Evolutionary conservation across 495 filamentous ascomycete genomes (phyloP), one percentile per base, ranked within the genome.

Genomic region (Aspergillus steynii): DNA sequence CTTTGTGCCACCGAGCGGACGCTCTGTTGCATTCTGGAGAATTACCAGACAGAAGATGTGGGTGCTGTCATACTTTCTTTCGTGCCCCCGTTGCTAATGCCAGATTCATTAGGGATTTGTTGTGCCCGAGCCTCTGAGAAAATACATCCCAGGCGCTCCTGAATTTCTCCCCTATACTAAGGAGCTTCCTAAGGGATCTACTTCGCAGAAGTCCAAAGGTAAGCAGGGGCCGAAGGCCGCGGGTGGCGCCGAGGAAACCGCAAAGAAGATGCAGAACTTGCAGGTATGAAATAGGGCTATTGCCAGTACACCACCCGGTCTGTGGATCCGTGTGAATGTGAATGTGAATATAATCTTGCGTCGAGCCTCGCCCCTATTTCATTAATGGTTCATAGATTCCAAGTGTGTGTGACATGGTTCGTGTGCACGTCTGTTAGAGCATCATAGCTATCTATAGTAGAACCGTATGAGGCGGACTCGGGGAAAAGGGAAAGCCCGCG

Each of bases 1-100:
- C 80, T 99, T 14, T 94, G 90, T 71, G 95, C 95, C 2, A 97
- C 95, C 0, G 95, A 96, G 75, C 85, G 95, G 64, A 91, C 96
- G 26, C 82, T 98, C 29, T 99, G 95, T 82, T 97, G 94, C 68
- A 78, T 98, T 26, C 84, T 99, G 50, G 96, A 99, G 77, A 99
- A 98, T 78, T 98, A 91, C 75, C 95, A 99, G 78, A 92, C 86
- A 2, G 87, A 95, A 66, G 87, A 94, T 65, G 90, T 90, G 72
- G 72, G 81, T 79, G 2, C 27, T 66, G 34, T 32, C 56, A 14
- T 26, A 27, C 49, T 50, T 14, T 25, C 9, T 25, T 27, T 49
- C 60, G 9, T 25, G 5, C 50, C 34, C 47, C 31, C n/a, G 9
- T 54, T 28, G 8, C 50, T 61, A 51, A 58, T 65, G n/a, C 1